Evolutionary conservation across 768 basidiomycete species (phyloP), one percentile per base, ranked within the genome.

Genomic region (Amanita subjunquillea): DNA sequence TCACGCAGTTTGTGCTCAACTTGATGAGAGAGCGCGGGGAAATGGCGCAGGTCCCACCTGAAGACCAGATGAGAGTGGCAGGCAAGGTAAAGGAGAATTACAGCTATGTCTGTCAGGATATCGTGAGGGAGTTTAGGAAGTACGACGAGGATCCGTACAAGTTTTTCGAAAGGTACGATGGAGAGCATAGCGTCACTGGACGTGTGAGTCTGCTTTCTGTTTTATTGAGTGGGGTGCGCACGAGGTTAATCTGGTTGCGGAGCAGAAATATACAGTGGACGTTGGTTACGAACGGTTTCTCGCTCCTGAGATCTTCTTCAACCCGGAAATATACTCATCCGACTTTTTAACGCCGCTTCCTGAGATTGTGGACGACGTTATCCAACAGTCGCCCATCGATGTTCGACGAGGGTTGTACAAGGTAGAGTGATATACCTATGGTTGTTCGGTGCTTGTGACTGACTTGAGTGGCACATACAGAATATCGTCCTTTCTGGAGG

Each of bases 261-360:
- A 39, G 38, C 48, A 94, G 93, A 90, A 92, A 87, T 97, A 99
- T 71, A 68, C 77, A 17, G 73, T 98, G 45, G 95, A 99, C 61
- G 83, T 99, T 54, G 96, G 96, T 17, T 98, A 97, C 69, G 96
- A 98, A 67, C 91, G 96, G 23, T 99, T 99, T 80, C 83, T 98
- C 49, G 96, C 95, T 4, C 94, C 96, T 4, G 96, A 98, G 68
- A 96, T 98, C 62, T 98, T 98, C 74, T 98, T 97, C 79, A 98
- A 98, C 72, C 96, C 96, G 12, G 95, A 99, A 68, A 97, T 99
- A 59, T 89, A 88, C 67, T 96, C 93, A 0, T 94, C 91, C 38
- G 95, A 98, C 67, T 97, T 97, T 77, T 68, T 99, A 56, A 97
- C 94, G 4, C 96, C 96, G 7, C 78, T 99, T 3, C 92, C 96